Conservation (phyloP, 176 grass and related monocot species). For the Lolium rigidum region DNA sequence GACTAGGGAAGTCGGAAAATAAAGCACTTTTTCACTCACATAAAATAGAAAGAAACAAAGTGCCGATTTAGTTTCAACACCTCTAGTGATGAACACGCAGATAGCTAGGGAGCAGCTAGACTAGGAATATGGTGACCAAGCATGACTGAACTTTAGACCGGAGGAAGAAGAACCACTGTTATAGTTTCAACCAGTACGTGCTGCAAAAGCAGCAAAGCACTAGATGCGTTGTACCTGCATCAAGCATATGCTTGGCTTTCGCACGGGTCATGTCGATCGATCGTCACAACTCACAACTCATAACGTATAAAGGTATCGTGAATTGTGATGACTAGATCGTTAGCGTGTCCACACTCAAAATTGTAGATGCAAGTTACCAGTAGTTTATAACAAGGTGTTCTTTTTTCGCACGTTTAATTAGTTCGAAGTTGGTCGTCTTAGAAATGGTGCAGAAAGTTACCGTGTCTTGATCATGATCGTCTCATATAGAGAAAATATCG, state of each 20-base stretch:
- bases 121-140: conserved; percentile 36
- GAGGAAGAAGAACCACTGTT: conserved; percentile 41
- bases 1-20: conserved; percentile 34
- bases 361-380: neutral
- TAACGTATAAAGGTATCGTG: neutral
- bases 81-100: conserved; percentile 28
- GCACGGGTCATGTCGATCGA: neutral
- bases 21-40: conserved; percentile 29
- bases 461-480: neutral
- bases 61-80: conserved; percentile 17
- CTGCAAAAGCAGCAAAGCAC: conserved; percentile 32
- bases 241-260: neutral
- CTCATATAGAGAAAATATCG: neutral
- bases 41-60: conserved; percentile 16
- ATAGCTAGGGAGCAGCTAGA: conserved; percentile 1
- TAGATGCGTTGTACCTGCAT: neutral
- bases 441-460: neutral
- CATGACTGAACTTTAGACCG: conserved; percentile 19
- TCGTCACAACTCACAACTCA: neutral
- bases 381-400: neutral
- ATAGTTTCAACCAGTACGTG: conserved; percentile 30
- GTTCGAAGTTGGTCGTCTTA: neutral
- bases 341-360: neutral
- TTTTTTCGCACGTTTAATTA: neutral
- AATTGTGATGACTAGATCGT: neutral